A percentile compares a stretch with the other conserved stretches of the same genome.
Evolutionary conservation across 352 stramenopile genomes (phyloP).

Genomic region (Phytopythium oedochilum): DNA sequence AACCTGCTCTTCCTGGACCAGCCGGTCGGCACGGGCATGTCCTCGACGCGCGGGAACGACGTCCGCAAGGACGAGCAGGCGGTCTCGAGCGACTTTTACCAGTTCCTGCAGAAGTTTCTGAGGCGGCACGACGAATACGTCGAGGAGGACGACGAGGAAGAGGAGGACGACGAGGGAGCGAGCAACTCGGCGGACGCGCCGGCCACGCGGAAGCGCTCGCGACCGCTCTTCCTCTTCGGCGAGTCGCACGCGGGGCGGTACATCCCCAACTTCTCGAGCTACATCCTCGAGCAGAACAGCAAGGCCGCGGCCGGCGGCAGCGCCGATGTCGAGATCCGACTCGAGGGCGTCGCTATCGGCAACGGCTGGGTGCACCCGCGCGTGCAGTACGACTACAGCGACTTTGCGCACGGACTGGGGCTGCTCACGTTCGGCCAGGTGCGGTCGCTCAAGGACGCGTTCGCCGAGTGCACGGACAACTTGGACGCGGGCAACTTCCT

Average conservation of each 20-base stretch:
- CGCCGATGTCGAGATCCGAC: slow-evolving; percentile 38
- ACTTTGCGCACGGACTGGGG: slow-evolving; percentile 91
- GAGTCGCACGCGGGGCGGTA: slow-evolving; percentile 97
- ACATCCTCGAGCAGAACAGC: slow-evolving; percentile 90
- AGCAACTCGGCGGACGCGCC: background rate
- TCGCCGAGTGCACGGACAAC: slow-evolving; percentile 58
- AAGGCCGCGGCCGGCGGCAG: slow-evolving; percentile 5
- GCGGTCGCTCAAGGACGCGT: slow-evolving; percentile 55
- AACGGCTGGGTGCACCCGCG: slow-evolving; percentile 96
- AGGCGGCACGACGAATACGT: slow-evolving; percentile 78
- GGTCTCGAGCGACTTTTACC: slow-evolving; percentile 87
- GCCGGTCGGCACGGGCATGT: slow-evolving; percentile 79
- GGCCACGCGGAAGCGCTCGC: slow-evolving; percentile 25
- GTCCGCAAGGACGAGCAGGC: slow-evolving; percentile 38
- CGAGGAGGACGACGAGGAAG: slow-evolving; percentile 22
- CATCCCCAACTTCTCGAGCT: slow-evolving; percentile 93
- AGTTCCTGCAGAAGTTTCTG: slow-evolving; percentile 93
- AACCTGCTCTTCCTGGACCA: slow-evolving; percentile 87
- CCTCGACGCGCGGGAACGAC: slow-evolving; percentile 48
- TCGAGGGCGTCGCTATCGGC: slow-evolving; percentile 93
- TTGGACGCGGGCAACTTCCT: slow-evolving; percentile 76
- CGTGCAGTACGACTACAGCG: slow-evolving; percentile 95
- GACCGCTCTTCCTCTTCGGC: slow-evolving; percentile 93
- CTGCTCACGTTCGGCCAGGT: slow-evolving; percentile 86
- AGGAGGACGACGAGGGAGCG: slow-evolving; percentile 25